Evolutionary conservation across 164 flowering plant genomes (phyloP).

Genomic region (grape (Vitis vinifera)): ASM3070453v1 NC_081823.1:24063001-24063500

Average conservation of each 20-base stretch:
- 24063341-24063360: too few relatives aligned
- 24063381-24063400: too few relatives aligned
- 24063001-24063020: not conserved
- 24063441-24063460: too few relatives aligned
- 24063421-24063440: too few relatives aligned
- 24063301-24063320: not conserved
- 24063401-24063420: too few relatives aligned
- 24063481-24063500: not conserved
- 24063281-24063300: not conserved
- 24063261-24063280: not conserved
- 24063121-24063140: conserved; percentile 4
- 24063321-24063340: not conserved
- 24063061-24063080: not conserved
- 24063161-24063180: not conserved
- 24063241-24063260: not conserved
- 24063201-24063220: not conserved
- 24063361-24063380: too few relatives aligned
- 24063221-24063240: not conserved
- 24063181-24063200: not conserved
- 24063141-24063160: conserved; percentile 1
- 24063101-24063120: not conserved
- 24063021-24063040: not conserved
- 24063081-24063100: not conserved
- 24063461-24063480: not conserved
- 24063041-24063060: not conserved